phyloP scores from a whole-genome alignment of 129 eudicot species.

The Centaurea solstitialis region DNA sequence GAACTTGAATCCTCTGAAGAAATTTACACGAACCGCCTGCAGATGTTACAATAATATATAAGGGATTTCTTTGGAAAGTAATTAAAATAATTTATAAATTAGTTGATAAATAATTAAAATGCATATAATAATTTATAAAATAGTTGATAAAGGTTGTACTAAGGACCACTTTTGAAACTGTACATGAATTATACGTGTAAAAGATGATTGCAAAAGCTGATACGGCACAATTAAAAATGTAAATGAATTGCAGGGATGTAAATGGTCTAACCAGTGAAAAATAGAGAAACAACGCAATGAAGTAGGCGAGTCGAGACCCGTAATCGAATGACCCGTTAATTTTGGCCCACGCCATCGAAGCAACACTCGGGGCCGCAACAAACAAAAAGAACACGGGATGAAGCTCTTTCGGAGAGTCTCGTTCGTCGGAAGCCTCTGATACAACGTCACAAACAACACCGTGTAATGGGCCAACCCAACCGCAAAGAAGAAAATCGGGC shows the following conservation, averaged over 20 bases:
- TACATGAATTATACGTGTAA: no score
- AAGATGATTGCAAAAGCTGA: no score
- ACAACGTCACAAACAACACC: conserved; percentile 82
- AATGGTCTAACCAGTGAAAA: conserved; percentile 55
- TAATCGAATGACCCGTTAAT: conserved; percentile 76
- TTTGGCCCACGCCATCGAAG: conserved; percentile 90
- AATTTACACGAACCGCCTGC: conserved; percentile 72
- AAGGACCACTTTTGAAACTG: no score
- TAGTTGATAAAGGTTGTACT: no score
- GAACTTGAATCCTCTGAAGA: conserved; percentile 90
- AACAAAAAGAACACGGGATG: conserved; percentile 93
- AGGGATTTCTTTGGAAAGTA: not conserved
- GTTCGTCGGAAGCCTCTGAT: conserved; percentile 92
- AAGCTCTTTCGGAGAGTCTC: conserved; percentile 91
- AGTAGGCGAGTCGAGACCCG: conserved; percentile 73
- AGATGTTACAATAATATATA: not conserved
- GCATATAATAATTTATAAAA: no score
- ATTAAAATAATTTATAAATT: no score
- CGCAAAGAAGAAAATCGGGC: conserved; percentile 88
- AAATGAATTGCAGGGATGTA: not conserved
- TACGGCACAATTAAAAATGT: no score
- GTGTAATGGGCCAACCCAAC: conserved; percentile 89
- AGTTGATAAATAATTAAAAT: no score
- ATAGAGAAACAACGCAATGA: conserved; percentile 83
- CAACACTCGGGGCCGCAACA: conserved; percentile 90